Percentiles rank a stretch among this genome's conserved stretches.
Evolutionary conservation across 495 filamentous ascomycete species (phyloP).

Genomic region (Penicillium bovifimosum): DNA sequence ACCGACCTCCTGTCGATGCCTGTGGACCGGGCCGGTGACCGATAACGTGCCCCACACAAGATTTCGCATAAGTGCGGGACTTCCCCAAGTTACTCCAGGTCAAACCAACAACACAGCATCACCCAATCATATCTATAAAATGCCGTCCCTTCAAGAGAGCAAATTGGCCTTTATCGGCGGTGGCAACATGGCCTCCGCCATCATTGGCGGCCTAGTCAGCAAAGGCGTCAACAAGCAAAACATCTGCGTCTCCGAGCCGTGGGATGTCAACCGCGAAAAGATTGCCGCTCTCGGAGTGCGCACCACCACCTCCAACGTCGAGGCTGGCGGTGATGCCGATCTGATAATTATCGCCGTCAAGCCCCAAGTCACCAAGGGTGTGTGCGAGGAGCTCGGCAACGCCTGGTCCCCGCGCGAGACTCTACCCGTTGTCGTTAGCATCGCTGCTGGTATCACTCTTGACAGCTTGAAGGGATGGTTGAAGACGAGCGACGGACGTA

Average conservation of each 20-base stretch:
- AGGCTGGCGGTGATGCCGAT: slow-evolving; percentile 88
- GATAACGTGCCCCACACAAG: slow-evolving; percentile 6
- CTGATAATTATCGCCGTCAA: slow-evolving; percentile 76
- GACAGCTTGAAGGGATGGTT: slow-evolving; percentile 32
- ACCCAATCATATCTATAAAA: slow-evolving; percentile 9
- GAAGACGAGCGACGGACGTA: slow-evolving; percentile 21
- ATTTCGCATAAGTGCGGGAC: slow-evolving; percentile 9
- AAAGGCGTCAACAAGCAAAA: slow-evolving; percentile 34
- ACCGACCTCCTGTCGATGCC: not conserved
- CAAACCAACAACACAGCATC: not conserved
- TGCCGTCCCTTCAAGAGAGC: slow-evolving; percentile 36
- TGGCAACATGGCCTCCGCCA: slow-evolving; percentile 43
- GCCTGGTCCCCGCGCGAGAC: slow-evolving; percentile 71
- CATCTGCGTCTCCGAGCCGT: slow-evolving; percentile 68
- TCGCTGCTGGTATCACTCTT: slow-evolving; percentile 39
- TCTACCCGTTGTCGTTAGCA: slow-evolving; percentile 40
- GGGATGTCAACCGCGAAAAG: slow-evolving; percentile 79
- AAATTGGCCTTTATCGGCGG: slow-evolving; percentile 42
- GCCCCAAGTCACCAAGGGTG: slow-evolving; percentile 72
- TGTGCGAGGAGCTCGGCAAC: slow-evolving; percentile 87
- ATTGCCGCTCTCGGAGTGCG: slow-evolving; percentile 83
- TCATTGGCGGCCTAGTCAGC: slow-evolving; percentile 36
- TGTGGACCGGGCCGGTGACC: not conserved
- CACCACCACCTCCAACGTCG: slow-evolving; percentile 76
- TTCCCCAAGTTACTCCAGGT: not conserved